Evolutionary conservation across 2,329 filamentous ascomycete genomes (phyloP).

Genomic region (Colletotrichum sp.): DNA sequence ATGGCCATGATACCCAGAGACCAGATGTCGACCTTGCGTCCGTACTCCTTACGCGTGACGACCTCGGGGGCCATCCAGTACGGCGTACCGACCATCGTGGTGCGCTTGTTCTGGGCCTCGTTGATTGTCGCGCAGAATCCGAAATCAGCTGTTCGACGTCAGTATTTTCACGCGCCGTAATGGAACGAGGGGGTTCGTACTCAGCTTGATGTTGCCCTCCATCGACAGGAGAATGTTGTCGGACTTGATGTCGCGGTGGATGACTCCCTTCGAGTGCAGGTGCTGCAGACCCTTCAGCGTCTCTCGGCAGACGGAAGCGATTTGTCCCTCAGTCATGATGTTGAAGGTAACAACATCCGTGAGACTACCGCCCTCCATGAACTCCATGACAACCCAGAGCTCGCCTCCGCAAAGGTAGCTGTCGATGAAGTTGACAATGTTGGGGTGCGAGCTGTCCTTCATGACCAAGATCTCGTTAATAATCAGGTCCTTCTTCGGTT

Average conservation of each 20-base stretch:
- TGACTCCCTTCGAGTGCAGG: conserved; percentile 95
- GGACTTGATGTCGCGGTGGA: conserved; percentile 98
- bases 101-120: conserved; percentile 94
- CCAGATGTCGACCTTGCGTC: conserved; percentile 98
- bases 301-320: conserved; percentile 93
- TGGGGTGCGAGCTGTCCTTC: conserved; percentile 98
- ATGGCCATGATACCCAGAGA: conserved; percentile 99
- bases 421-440: conserved; percentile 99
- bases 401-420: conserved; percentile 90
- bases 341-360: conserved; percentile 99
- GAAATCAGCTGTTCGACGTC: conserved; percentile 78
- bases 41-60: conserved; percentile 96
- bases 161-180: conserved; percentile 23
- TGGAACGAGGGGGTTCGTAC: conserved; percentile 54
- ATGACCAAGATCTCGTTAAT: conserved; percentile 99
- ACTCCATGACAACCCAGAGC: conserved; percentile 99
- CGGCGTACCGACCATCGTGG: conserved; percentile 97
- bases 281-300: conserved; percentile 92
- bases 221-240: conserved; percentile 95
- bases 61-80: conserved; percentile 99
- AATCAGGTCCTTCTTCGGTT: conserved; percentile 98
- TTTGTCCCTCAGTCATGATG: conserved; percentile 98
- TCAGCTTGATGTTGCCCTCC: conserved; percentile 97
- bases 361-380: conserved; percentile 97
- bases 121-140: conserved; percentile 99